Base-by-base conservation (phyloP, 2,329 filamentous ascomycete species). In the Aspergillus aculeatus region DNA sequence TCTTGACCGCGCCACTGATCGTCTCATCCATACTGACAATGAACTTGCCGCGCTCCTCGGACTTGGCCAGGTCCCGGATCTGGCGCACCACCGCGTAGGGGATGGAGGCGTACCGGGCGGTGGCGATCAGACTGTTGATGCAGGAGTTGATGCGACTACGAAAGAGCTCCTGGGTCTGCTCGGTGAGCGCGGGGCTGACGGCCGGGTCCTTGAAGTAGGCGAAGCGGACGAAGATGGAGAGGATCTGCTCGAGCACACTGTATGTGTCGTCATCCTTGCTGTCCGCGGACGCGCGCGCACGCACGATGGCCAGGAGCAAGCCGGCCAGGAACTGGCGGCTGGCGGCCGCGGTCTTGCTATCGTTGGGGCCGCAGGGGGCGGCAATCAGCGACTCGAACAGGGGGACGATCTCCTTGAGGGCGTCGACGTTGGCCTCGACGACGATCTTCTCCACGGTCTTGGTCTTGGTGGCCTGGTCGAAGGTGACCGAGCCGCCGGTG, bases 381-480 rank as follows among this genome's bases (percentile, higher is more conserved):
- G 78, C 72, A 48, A 85, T 77, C 16, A 83, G 69, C 6, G 74
- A 69, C 49, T 78, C 76, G 35, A 85, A 73, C 11, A 83, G 72
- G 7, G 84, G 81, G 23, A 87, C 80, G 35, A 88, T 84, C 21
- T 83, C 74, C 4, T 80, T 76, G 24, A 86, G 65, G 9, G 78
- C 75, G 26, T 78, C 71, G n/a, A 76, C 68, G 60, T 84, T 83
- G 9, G 86, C 83, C 48, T 83, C 82, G 55, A 86, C 82, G 4
- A 96, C 76, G 2, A 95, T 80, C 63, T 84, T 88, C 67, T 96
- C 91, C 1, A 96, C 79, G 0, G 91, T 94, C 76, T 94, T 96
- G 2, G 89, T 89, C 72, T 90, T 95, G 0, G 93, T 96, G 59
- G 89, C 82, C 64, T 90, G 88, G 71, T 98, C 95, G 69, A 98